Evolutionary conservation across 1,139 yeast genomes (phyloP), one percentile per base, ranked within the genome.

Genomic region (Diutina siamensis): DNA sequence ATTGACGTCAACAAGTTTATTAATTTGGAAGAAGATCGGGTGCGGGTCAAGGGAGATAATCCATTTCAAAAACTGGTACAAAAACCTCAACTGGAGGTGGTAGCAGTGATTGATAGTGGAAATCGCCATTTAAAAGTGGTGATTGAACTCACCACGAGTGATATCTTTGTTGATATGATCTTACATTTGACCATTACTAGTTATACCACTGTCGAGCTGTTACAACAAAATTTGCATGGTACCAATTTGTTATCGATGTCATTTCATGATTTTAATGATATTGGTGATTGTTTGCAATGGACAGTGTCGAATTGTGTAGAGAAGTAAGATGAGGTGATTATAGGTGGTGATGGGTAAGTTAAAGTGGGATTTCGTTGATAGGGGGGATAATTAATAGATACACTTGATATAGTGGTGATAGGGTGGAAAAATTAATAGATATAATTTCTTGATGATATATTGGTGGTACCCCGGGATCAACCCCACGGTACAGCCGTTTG

Each of bases 231-330:
- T 49, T 55, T 56, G 47, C 54, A 62, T 45, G 76, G 72, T 31
- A 52, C 57, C 21, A 65, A 67, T 50, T 65, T 72, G 17, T 58
- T 76, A 45, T 72, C 67, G 51, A 67, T 71, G 25, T 63, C 60
- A 17, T 78, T 80, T 54, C 76, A 73, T 51, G 88, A 82, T 51
- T 63, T 80, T 46, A 62, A 68, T 32, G 88, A 80, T 51, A 63
- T 82, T 3, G 81, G 76, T 47, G 83, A 80, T 52, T 80, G 88
- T 63, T 60, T 83, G 46, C 72, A 72, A 48, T 83, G 89, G 88
- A 65, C 78, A 1, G 61, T 76, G 1, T 55, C 61, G 48, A 65
- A 62, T 48, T 69, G 68, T 22, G 40, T 21, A 3, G 38, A 35
- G 22, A 19, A 33, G n/a, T 33, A 33, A 33, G n/a, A n/a, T n/a